A percentile compares a stretch with the other conserved stretches of the same genome.
Conservation (phyloP, 495 filamentous ascomycete genomes). For the Talaromyces trachyspermus region DNA sequence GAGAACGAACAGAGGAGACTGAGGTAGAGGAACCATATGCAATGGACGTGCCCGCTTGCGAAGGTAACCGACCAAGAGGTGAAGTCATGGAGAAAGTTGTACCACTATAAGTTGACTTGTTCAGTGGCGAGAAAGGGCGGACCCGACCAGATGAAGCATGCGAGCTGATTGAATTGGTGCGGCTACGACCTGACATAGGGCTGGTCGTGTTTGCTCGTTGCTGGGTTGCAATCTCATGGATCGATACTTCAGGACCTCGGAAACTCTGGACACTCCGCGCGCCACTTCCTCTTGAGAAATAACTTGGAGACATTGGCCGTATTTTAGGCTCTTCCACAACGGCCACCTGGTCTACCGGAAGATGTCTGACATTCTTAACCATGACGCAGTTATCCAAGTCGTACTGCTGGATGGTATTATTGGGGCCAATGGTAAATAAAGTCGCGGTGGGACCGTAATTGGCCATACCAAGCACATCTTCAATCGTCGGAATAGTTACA, state of each 20-base stretch:
- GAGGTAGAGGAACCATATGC: slow-evolving; percentile 49
- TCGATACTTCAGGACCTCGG: slow-evolving; percentile 30
- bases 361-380: slow-evolving; percentile 78
- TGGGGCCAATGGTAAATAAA: slow-evolving; percentile 86
- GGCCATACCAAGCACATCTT: slow-evolving; percentile 71
- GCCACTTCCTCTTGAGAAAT: slow-evolving; percentile 2
- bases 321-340: slow-evolving; percentile 59
- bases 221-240: slow-evolving; percentile 36
- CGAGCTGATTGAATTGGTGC: slow-evolving; percentile 53
- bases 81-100: slow-evolving; percentile 41
- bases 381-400: slow-evolving; percentile 77
- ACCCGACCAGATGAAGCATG: slow-evolving; percentile 36
- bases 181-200: slow-evolving; percentile 56
- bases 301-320: slow-evolving; percentile 22
- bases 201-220: slow-evolving; percentile 54
- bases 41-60: slow-evolving; percentile 28
- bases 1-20: slow-evolving; percentile 55
- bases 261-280: slow-evolving; percentile 17
- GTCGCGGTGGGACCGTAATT: slow-evolving; percentile 84
- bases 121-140: slow-evolving; percentile 31
- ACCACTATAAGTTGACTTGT: slow-evolving; percentile 36
- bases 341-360: slow-evolving; percentile 64
- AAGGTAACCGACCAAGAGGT: slow-evolving; percentile 26
- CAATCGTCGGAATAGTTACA: slow-evolving; percentile 78
- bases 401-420: slow-evolving; percentile 89